Percentiles rank a stretch among this genome's conserved stretches.
Conservation (phyloP, 306 rosid genomes). For the Quercus berberidifolia region DNA sequence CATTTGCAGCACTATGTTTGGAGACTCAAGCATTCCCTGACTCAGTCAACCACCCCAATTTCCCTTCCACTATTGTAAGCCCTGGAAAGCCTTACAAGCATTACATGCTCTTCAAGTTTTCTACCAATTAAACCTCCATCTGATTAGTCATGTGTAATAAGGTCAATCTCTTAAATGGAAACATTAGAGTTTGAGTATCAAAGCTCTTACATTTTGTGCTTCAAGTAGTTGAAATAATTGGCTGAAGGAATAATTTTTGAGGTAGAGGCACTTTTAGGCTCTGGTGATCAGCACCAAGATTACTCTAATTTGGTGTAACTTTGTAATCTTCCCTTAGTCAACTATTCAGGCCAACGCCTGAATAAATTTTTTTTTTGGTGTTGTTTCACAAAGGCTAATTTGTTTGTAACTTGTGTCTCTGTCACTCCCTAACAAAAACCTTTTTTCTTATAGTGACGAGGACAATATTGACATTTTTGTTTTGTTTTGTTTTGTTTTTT, state of each 20-base stretch:
- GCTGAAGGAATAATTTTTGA: background rate
- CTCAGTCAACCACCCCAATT: constrained; percentile 66
- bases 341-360: too few species aligned
- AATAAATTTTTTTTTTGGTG: too few species aligned
- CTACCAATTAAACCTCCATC: constrained; percentile 27
- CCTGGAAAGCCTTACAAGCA: constrained; percentile 56
- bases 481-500: rapidly evolving
- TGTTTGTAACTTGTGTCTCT: too few species aligned
- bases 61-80: constrained; percentile 72
- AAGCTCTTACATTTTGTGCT: background rate
- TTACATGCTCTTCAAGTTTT: constrained; percentile 49
- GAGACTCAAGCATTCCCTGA: constrained; percentile 78
- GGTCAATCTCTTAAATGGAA: background rate
- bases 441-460: too few species aligned
- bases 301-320: too few species aligned
- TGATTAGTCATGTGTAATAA: constrained; percentile 6
- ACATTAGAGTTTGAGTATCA: background rate
- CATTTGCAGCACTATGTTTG: constrained; percentile 51
- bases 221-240: background rate
- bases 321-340: too few species aligned
- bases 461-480: too few species aligned
- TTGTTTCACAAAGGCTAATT: too few species aligned
- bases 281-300: too few species aligned
- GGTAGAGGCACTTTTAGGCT: background rate
- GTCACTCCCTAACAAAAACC: too few species aligned